Percentiles rank a stretch among this genome's conserved stretches.
Conservation (phyloP, 2,329 filamentous ascomycete species). For the Proliferodiscus dingleyae region DNA sequence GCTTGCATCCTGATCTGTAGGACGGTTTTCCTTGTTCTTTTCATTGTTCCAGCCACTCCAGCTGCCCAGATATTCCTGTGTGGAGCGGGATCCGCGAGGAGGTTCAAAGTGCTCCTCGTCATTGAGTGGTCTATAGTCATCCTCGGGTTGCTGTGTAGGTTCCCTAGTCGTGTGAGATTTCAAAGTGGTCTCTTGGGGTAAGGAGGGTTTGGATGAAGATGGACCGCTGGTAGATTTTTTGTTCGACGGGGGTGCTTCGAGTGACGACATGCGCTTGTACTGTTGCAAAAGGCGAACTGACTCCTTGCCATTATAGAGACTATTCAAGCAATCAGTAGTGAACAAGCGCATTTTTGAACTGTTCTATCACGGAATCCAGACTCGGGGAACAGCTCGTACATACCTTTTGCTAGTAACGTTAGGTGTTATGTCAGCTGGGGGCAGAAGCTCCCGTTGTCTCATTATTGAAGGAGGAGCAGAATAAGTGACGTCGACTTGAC, state of each 20-base stretch:
- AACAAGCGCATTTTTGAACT: neutral
- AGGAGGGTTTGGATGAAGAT: conserved; percentile 1
- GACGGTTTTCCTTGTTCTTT: conserved; percentile 30
- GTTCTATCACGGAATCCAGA: neutral
- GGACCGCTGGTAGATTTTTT: neutral
- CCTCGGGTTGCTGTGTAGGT: neutral
- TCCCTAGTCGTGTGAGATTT: neutral
- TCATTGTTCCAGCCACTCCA: conserved; percentile 15
- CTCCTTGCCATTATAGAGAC: neutral
- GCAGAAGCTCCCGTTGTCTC: conserved; percentile 8
- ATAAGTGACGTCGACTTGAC: conserved; percentile 18
- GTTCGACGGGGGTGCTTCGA: conserved; percentile 1
- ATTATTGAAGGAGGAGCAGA: conserved; percentile 5
- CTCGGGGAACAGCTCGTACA: neutral
- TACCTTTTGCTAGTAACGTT: conserved; percentile 12
- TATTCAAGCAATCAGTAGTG: neutral
- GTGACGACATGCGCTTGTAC: neutral
- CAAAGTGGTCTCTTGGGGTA: neutral
- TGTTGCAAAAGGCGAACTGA: neutral
- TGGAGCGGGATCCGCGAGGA: conserved; percentile 1
- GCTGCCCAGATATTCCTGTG: conserved; percentile 4
- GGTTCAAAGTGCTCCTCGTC: neutral
- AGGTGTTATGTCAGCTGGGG: conserved; percentile 16
- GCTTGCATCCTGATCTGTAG: neutral
- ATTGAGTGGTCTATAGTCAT: conserved; percentile 4